Evolutionary conservation across 1,139 yeast species (phyloP).

Genomic region (Geotrichum phurueaensis): DNA sequence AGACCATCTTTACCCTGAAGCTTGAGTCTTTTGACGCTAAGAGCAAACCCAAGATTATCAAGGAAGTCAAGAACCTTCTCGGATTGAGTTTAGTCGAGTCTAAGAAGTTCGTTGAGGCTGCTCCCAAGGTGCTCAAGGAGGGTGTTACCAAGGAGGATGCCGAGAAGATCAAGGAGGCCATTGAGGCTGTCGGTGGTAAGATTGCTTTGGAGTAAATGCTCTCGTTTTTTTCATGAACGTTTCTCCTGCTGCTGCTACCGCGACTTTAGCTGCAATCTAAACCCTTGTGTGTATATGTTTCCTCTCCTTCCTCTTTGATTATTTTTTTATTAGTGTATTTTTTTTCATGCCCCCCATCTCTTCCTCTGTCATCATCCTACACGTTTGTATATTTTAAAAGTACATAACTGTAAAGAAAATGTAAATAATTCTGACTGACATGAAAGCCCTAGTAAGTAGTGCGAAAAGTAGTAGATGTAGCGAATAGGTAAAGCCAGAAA

Average conservation of each 20-base stretch:
- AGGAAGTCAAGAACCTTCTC: constrained; percentile 87
- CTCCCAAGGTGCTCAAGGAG: constrained; percentile 89
- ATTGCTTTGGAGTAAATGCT: constrained; percentile 64
- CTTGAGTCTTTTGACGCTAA: constrained; percentile 92
- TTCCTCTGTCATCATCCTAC: not conserved
- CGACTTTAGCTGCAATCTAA: not conserved
- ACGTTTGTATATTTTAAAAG: not conserved
- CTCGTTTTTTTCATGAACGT: not conserved
- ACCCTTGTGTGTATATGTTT: not conserved
- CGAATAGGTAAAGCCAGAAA: not conserved
- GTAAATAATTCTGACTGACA: not conserved
- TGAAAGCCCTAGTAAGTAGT: too few relatives aligned
- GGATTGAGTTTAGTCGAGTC: constrained; percentile 94
- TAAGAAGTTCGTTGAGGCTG: constrained; percentile 94
- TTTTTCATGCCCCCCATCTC: not conserved
- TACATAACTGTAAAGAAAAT: not conserved
- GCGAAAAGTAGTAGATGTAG: not conserved
- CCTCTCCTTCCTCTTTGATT: not conserved
- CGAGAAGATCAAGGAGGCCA: constrained; percentile 82
- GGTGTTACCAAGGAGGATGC: constrained; percentile 85
- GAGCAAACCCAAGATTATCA: constrained; percentile 94
- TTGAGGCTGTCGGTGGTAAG: constrained; percentile 95
- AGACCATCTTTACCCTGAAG: constrained; percentile 87
- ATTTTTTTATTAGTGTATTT: not conserved
- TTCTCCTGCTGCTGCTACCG: not conserved